Percentiles rank a stretch among this genome's conserved stretches.
Evolutionary conservation across 169 alveolate genomes (phyloP).

Genomic region (Besnoitia besnoiti): DNA sequence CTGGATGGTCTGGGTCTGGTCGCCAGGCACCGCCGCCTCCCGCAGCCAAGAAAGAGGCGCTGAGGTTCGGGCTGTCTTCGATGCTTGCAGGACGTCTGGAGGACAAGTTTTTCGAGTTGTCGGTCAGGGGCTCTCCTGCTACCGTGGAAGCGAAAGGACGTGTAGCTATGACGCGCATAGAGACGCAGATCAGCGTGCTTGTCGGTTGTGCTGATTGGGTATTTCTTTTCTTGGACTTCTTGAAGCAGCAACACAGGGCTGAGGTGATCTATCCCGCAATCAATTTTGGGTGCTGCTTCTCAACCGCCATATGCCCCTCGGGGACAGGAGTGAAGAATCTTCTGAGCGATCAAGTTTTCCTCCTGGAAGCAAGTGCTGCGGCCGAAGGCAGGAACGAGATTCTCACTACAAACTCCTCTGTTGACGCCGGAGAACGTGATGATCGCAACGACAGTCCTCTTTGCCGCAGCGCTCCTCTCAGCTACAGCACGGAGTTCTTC

Average conservation of each 20-base stretch:
- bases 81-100: background rate
- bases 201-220: constrained; percentile 1
- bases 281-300: constrained; percentile 60
- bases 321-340: constrained; percentile 43
- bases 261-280: constrained; percentile 53
- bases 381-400: background rate
- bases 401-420: background rate
- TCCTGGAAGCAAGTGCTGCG: background rate
- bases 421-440: background rate
- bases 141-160: constrained; percentile 6
- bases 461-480: background rate
- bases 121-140: background rate
- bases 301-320: constrained; percentile 47
- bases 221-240: background rate
- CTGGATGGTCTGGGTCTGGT: background rate
- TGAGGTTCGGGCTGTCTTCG: background rate
- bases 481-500: background rate
- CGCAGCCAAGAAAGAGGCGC: background rate
- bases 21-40: background rate
- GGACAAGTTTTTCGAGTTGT: background rate
- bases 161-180: constrained; percentile 29
- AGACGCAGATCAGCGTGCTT: background rate
- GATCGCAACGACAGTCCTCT: background rate
- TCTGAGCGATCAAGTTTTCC: background rate
- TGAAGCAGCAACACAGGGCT: background rate